Conservation (phyloP, 2,329 filamentous ascomycete species). For the Colletotrichum caudatum region DNA sequence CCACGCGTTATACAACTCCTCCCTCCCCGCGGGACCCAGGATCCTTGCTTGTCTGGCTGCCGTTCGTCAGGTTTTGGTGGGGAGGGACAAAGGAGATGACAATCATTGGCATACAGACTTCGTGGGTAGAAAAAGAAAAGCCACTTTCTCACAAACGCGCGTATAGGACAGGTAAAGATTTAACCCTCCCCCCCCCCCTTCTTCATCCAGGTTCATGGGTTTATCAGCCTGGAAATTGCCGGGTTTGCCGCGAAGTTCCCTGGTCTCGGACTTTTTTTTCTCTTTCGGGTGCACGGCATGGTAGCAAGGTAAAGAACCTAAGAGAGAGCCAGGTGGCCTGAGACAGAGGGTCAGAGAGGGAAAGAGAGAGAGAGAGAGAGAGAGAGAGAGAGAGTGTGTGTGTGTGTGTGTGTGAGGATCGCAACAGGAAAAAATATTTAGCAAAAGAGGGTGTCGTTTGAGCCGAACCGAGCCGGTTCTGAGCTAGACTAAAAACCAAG, state of each 20-base stretch:
- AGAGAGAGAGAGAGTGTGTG: neutral
- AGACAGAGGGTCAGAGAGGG: neutral
- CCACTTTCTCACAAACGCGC: neutral
- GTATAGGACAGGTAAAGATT: neutral
- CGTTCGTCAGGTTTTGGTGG: neutral
- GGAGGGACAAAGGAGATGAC: neutral
- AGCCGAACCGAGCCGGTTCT: no score
- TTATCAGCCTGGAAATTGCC: neutral
- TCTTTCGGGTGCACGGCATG: neutral
- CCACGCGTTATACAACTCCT: neutral
- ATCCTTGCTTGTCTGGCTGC: neutral
- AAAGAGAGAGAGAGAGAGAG: no score
- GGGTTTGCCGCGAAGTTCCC: neutral
- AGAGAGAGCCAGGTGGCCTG: no score
- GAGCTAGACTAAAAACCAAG: no score
- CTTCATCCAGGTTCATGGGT: constrained; percentile 1
- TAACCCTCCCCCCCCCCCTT: no score
- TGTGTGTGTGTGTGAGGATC: no score
- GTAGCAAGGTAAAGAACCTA: neutral
- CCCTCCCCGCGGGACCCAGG: neutral
- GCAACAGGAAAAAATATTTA: neutral
- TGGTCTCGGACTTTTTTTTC: neutral
- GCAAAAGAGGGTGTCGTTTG: no score
- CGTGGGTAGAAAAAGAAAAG: neutral
- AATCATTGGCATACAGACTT: neutral